phyloP scores from a whole-genome alignment of 2,329 filamentous ascomycete genomes.

The Chalaropsis thielavioides region DNA sequence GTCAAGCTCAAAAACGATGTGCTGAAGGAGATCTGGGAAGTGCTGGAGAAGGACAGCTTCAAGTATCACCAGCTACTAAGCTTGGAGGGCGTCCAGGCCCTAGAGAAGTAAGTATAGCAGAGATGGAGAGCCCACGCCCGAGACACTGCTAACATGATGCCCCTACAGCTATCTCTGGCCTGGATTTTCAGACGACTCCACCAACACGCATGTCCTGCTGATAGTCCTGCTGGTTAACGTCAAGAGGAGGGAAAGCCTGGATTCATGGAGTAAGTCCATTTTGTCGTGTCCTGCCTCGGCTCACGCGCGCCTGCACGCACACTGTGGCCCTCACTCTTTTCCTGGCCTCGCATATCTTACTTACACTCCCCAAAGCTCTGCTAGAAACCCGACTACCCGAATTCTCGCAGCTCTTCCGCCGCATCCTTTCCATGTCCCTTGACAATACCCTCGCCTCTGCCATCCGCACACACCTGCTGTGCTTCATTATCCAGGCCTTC shows the following conservation, averaged over 20 bases:
- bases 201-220: conserved; percentile 81
- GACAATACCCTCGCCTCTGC: conserved; percentile 50
- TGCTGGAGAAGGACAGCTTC: conserved; percentile 69
- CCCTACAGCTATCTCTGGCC: conserved; percentile 85
- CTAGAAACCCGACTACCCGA: conserved; percentile 65
- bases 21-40: conserved; percentile 83
- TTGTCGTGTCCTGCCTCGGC: too few species aligned
- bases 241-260: conserved; percentile 73
- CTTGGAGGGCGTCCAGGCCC: conserved; percentile 76
- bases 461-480: conserved; percentile 69
- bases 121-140: not conserved
- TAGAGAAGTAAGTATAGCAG: conserved; percentile 51
- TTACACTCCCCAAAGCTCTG: conserved; percentile 37
- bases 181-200: conserved; percentile 72
- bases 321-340: not conserved
- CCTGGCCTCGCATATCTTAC: not conserved
- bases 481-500: conserved; percentile 81
- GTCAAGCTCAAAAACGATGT: conserved; percentile 69
- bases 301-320: too few species aligned
- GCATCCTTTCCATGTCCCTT: conserved; percentile 73
- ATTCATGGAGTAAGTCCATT: conserved; percentile 58
- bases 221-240: conserved; percentile 75
- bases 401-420: conserved; percentile 80
- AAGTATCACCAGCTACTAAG: conserved; percentile 61
- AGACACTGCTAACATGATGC: conserved; percentile 20